A percentile compares a stretch with the other conserved stretches of the same genome.
Evolutionary conservation across 176 grass and related monocot genomes (phyloP).

Genomic region (Oryza rufipogon): DNA sequence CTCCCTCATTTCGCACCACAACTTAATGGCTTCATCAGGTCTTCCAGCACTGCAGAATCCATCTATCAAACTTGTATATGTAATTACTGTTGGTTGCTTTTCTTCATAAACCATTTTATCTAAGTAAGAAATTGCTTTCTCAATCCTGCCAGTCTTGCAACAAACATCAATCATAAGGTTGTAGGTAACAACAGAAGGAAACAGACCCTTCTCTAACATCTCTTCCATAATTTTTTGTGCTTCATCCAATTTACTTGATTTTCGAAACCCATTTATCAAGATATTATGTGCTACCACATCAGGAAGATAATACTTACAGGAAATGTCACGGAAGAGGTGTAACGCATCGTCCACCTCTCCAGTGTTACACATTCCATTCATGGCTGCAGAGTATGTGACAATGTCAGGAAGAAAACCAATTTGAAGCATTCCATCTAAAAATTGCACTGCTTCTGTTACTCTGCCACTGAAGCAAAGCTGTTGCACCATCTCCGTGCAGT

Average conservation of each 20-base stretch:
- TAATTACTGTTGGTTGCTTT: slow-evolving; percentile 67
- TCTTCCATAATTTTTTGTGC: slow-evolving; percentile 77
- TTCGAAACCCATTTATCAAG: slow-evolving; percentile 85
- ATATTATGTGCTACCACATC: slow-evolving; percentile 97
- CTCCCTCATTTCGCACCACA: slow-evolving; percentile 73
- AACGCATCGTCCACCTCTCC: slow-evolving; percentile 63
- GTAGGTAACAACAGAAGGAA: slow-evolving; percentile 84
- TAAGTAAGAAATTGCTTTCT: slow-evolving; percentile 66
- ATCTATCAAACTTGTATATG: slow-evolving; percentile 89
- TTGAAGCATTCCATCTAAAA: slow-evolving; percentile 79
- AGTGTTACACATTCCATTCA: slow-evolving; percentile 78
- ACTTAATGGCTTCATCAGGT: slow-evolving; percentile 55
- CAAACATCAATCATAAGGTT: slow-evolving; percentile 96
- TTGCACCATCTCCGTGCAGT: slow-evolving; percentile 83
- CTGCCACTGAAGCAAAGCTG: slow-evolving; percentile 73
- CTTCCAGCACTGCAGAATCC: slow-evolving; percentile 64
- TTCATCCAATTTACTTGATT: slow-evolving; percentile 67
- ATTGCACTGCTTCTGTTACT: slow-evolving; percentile 65
- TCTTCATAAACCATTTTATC: slow-evolving; percentile 74
- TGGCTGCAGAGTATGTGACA: slow-evolving; percentile 77
- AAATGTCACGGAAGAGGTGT: slow-evolving; percentile 69
- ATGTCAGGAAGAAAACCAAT: slow-evolving; percentile 89
- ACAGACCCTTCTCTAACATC: slow-evolving; percentile 69
- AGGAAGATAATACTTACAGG: slow-evolving; percentile 71
- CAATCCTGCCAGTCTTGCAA: slow-evolving; percentile 69